phyloP scores from a whole-genome alignment of 257 asterid genomes.

The Mentha longifolia region DNA sequence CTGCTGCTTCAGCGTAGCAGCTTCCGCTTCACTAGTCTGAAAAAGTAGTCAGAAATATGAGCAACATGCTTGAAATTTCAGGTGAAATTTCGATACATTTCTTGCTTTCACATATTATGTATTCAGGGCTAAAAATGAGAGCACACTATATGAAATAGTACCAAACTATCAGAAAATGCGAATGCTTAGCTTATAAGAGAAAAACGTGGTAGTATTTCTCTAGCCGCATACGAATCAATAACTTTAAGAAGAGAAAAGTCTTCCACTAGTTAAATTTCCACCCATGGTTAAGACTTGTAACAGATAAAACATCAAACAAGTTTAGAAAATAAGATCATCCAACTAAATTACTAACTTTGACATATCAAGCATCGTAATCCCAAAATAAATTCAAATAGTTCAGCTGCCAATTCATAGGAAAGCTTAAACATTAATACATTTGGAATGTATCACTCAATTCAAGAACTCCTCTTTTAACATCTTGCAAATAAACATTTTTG shows the following conservation, averaged over 20 bases:
- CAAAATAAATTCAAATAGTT: neutral
- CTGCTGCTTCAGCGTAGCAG: slow-evolving; percentile 62
- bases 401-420: neutral
- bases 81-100: neutral
- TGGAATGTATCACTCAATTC: slow-evolving; percentile 9
- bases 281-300: neutral
- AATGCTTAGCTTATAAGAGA: neutral
- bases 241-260: neutral
- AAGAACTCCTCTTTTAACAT: slow-evolving; percentile 6
- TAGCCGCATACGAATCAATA: slow-evolving; percentile 10
- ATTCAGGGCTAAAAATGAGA: neutral
- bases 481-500: neutral
- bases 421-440: neutral
- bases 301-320: neutral
- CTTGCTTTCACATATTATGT: neutral
- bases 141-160: neutral
- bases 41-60: slow-evolving; percentile 21
- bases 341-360: slow-evolving; percentile 1
- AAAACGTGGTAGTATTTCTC: neutral
- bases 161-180: neutral
- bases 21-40: slow-evolving; percentile 64
- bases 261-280: slow-evolving; percentile 1
- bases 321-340: slow-evolving; percentile 1
- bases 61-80: neutral
- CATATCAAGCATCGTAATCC: neutral